Conservation (phyloP, 176 grass and related monocot genomes). For the Zoysia pacifica region DNA sequence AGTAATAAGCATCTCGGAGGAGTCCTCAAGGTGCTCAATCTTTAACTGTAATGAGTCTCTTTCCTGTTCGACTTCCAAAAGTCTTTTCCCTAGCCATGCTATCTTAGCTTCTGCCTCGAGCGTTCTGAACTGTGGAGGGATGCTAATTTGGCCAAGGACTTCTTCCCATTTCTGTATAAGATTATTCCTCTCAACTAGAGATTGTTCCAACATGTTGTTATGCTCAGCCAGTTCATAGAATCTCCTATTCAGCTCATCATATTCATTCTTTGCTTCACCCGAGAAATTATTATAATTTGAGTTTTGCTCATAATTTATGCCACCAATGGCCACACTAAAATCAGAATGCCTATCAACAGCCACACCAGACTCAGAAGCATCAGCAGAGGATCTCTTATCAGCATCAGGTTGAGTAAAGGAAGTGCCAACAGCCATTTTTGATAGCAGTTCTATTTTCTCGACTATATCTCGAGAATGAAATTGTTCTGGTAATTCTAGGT, state of each 20-base stretch:
- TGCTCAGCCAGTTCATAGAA: slow-evolving; percentile 95
- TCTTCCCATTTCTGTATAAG: slow-evolving; percentile 94
- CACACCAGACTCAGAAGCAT: slow-evolving; percentile 48
- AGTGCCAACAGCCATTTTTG: slow-evolving; percentile 65
- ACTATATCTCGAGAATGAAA: slow-evolving; percentile 92
- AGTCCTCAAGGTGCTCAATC: slow-evolving; percentile 93
- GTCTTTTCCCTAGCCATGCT: slow-evolving; percentile 65
- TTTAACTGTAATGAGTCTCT: slow-evolving; percentile 78
- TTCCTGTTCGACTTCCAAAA: slow-evolving; percentile 72
- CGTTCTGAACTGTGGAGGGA: slow-evolving; percentile 64
- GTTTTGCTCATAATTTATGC: slow-evolving; percentile 57
- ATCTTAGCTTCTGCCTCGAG: slow-evolving; percentile 75
- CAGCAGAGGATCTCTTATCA: slow-evolving; percentile 49
- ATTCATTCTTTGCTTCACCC: slow-evolving; percentile 75
- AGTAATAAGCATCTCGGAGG: slow-evolving; percentile 85
- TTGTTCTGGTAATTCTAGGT: slow-evolving; percentile 87
- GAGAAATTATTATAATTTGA: slow-evolving; percentile 48
- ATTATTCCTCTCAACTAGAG: slow-evolving; percentile 84
- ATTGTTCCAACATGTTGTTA: slow-evolving; percentile 96
- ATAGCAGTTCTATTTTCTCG: slow-evolving; percentile 89
- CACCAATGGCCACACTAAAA: slow-evolving; percentile 41
- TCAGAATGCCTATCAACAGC: slow-evolving; percentile 49
- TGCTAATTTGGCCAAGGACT: slow-evolving; percentile 62
- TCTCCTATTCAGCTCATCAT: slow-evolving; percentile 73
- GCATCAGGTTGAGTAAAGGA: slow-evolving; percentile 55